Base-by-base conservation (phyloP, 1,139 yeast species). In the Candida sp. region DNA sequence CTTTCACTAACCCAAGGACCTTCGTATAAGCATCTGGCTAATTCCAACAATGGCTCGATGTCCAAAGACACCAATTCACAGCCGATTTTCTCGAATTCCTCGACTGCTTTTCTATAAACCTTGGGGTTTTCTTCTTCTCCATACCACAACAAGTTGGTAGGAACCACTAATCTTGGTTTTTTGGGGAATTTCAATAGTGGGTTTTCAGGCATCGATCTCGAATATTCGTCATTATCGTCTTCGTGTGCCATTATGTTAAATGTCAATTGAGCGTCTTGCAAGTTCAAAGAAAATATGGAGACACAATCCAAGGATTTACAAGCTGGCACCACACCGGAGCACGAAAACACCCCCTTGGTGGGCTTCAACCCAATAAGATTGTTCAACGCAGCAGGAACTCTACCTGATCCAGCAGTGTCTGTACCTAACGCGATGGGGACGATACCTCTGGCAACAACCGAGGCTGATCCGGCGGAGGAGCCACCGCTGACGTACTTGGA, bases 1-100 rank as follows among this genome's bases (percentile, higher is more conserved):
- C 99, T 83, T 73, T 94, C 99, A 28, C 96, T 90, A 8, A 94
- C 98, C 99, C 99, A 94, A n/a, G 98, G 90, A 51, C 99, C 99
- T 63, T 93, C 98, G 68, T 94, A 94, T 42, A 94, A 80, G 64
- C 94, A 88, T 58, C 83, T 83, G n/a, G 98, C 99, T 54, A 94
- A 78, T 44, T 88, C 89, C 55, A 89, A 74, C 46, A 94, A 77
- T 8, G 92, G 88, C 9, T 85, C 72, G 63, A 93, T 91, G 69
- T 90, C 92, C 39, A 86, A 69, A 8, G 85, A 73, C 11, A 81
- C 78, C 41, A 89, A 69, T 38, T 75, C 70, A 49, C 80, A 81
- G 37, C 88, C 90, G 38, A 89, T 86, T 17, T 79, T 63, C 43
- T 78, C 69, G 58, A 92, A 80, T 42, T 76, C 71, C 32, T 77